Percentiles rank a stretch among this genome's conserved stretches.
Conservation (phyloP, 2,329 filamentous ascomycete species). For the Botrytis byssoidea region DNA sequence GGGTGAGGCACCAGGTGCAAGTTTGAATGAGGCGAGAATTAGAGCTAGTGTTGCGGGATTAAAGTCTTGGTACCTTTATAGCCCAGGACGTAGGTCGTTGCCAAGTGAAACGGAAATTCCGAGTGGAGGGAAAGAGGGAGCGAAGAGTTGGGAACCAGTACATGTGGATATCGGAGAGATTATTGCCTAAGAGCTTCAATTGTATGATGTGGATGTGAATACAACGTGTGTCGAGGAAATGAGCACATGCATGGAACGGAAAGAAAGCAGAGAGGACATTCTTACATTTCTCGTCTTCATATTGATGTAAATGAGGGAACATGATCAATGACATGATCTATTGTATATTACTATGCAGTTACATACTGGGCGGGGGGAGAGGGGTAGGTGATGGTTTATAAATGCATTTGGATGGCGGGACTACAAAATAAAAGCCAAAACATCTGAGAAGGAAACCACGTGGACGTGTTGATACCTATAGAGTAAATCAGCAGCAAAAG, state of each 20-base stretch:
- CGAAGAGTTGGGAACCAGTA: constrained; percentile 50
- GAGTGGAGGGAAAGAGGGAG: constrained; percentile 39
- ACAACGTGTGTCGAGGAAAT: neutral
- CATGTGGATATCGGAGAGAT: constrained; percentile 58
- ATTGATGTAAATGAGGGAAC: neutral
- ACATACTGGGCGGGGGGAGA: constrained; percentile 6
- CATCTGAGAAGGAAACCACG: constrained; percentile 20
- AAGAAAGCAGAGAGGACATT: constrained; percentile 12
- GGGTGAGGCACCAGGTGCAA: constrained; percentile 82
- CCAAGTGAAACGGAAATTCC: constrained; percentile 48
- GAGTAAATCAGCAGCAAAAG: constrained; percentile 31
- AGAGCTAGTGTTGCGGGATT: constrained; percentile 81
- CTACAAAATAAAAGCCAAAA: neutral
- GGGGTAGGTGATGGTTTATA: neutral
- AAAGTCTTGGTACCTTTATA: constrained; percentile 96
- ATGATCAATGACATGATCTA: constrained; percentile 23
- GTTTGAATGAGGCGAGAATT: constrained; percentile 71
- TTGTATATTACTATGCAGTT: constrained; percentile 30
- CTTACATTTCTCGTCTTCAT: neutral
- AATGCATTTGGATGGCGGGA: neutral
- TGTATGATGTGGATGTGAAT: neutral
- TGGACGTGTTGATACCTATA: constrained; percentile 36
- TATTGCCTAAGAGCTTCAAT: constrained; percentile 36
- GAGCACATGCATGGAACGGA: constrained; percentile 18
- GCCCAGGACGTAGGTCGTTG: constrained; percentile 49